phyloP scores from a whole-genome alignment of 2,329 filamentous ascomycete genomes.

The Hymenoscyphus salicellus region DNA sequence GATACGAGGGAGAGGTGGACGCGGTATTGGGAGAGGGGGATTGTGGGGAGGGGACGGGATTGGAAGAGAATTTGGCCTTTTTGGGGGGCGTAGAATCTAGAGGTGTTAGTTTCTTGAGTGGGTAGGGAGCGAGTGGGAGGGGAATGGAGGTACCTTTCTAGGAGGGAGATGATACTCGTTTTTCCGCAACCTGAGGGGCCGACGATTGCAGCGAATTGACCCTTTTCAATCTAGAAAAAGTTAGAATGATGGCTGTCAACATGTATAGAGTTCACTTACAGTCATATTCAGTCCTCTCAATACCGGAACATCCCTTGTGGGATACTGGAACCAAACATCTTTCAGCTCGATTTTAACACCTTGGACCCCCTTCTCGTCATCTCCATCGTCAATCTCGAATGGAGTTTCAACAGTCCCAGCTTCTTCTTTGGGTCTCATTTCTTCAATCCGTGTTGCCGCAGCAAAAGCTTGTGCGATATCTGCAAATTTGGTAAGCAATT shows the following conservation, averaged over 20 bases:
- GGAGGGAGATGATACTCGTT: conserved; percentile 64
- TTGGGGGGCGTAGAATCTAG: conserved; percentile 60
- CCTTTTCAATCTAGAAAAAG: conserved; percentile 46
- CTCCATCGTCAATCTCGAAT: conserved; percentile 24
- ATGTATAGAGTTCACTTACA: conserved; percentile 46
- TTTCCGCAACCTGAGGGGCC: conserved; percentile 65
- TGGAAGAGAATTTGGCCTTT: conserved; percentile 62
- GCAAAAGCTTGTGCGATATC: conserved; percentile 55
- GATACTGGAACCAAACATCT: conserved; percentile 57
- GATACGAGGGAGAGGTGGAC: conserved; percentile 64
- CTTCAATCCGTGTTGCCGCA: conserved; percentile 59
- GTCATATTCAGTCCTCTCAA: conserved; percentile 52
- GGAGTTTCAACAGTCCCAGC: neutral
- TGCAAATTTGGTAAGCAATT: conserved; percentile 15
- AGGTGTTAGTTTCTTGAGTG: neutral
- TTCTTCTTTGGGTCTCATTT: conserved; percentile 21
- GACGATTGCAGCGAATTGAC: conserved; percentile 68
- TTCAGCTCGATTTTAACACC: conserved; percentile 36
- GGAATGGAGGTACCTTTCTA: conserved; percentile 47
- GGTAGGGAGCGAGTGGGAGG: neutral
- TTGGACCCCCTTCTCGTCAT: conserved; percentile 25
- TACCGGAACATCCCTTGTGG: conserved; percentile 52
- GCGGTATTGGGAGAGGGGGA: conserved; percentile 63
- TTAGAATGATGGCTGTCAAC: neutral
- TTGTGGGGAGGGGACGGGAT: conserved; percentile 51